A percentile compares a stretch with the other conserved stretches of the same genome.
Evolutionary conservation across 345 rosid genomes (phyloP).

Genomic region (Brassica nigra): DNA sequence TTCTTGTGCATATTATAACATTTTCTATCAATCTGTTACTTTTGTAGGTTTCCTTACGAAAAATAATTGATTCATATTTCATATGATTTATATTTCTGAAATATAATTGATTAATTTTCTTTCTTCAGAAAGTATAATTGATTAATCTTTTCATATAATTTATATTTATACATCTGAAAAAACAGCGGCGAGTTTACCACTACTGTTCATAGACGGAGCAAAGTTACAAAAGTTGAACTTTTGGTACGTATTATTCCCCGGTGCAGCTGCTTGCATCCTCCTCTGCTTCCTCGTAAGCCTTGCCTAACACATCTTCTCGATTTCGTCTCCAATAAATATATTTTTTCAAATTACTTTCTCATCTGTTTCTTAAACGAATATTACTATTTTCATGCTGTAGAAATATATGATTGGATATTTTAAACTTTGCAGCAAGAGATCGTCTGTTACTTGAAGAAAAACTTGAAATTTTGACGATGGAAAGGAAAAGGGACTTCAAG

Average conservation of each 20-base stretch:
- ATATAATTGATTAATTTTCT: not conserved
- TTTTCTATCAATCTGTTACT: not conserved
- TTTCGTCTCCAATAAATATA: not conserved
- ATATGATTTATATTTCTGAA: not conserved
- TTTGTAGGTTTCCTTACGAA: not conserved
- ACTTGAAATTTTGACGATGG: conserved; percentile 55
- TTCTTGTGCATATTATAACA: not conserved
- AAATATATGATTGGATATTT: not conserved
- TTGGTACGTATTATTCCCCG: conserved; percentile 86
- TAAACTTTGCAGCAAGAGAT: conserved; percentile 70
- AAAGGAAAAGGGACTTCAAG: not conserved
- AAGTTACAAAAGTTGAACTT: conserved; percentile 68
- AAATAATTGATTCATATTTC: not conserved
- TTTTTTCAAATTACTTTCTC: not conserved
- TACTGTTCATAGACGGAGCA: conserved; percentile 82
- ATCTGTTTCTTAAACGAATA: not conserved
- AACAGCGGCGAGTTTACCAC: conserved; percentile 93
- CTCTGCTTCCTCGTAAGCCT: conserved; percentile 72
- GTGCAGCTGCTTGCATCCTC: conserved; percentile 81
- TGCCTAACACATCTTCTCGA: not conserved
- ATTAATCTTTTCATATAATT: not conserved
- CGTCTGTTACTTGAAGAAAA: conserved; percentile 67
- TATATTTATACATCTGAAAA: not conserved
- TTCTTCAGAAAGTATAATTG: not conserved
- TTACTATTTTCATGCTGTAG: not conserved